Conservation (phyloP, 2,329 filamentous ascomycete genomes). For the Aspergillus texensis region DNA sequence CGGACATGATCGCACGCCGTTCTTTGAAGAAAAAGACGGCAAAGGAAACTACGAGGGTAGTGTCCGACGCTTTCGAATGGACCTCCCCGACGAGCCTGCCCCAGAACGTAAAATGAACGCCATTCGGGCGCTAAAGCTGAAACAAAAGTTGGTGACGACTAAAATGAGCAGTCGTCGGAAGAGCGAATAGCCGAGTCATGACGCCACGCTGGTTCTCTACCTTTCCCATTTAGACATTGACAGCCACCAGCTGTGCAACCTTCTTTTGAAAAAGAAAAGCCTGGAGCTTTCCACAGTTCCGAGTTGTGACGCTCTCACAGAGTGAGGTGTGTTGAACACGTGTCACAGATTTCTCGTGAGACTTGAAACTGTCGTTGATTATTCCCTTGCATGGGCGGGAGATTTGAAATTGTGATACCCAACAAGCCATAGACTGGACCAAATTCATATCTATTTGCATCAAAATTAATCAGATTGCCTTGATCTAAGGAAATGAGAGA, state of each 20-base stretch:
- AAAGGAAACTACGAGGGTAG: constrained; percentile 47
- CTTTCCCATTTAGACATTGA: background rate
- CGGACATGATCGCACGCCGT: constrained; percentile 37
- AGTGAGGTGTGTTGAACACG: constrained; percentile 10
- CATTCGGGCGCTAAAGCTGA: constrained; percentile 15
- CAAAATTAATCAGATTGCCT: background rate
- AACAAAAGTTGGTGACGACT: constrained; percentile 14
- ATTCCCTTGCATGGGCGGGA: background rate
- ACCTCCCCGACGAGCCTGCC: constrained; percentile 38
- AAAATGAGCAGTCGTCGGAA: background rate
- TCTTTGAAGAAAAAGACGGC: constrained; percentile 45
- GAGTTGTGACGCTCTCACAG: background rate
- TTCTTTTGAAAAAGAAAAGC: constrained; percentile 1
- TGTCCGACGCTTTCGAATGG: constrained; percentile 49
- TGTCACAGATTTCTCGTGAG: constrained; percentile 3
- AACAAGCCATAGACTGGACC: constrained; percentile 23
- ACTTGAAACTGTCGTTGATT: constrained; percentile 3
- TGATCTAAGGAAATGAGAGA: background rate
- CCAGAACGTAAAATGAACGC: background rate
- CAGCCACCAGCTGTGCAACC: background rate
- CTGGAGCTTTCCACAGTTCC: constrained; percentile 2
- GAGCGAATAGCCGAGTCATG: background rate
- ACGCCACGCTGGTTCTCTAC: background rate
- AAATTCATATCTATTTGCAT: constrained; percentile 5
- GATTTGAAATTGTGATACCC: constrained; percentile 14